Evolutionary conservation across 1,284 basidiomycete genomes (phyloP), one percentile per base, ranked within the genome.

Genomic region (Blastosporella zonata): DNA sequence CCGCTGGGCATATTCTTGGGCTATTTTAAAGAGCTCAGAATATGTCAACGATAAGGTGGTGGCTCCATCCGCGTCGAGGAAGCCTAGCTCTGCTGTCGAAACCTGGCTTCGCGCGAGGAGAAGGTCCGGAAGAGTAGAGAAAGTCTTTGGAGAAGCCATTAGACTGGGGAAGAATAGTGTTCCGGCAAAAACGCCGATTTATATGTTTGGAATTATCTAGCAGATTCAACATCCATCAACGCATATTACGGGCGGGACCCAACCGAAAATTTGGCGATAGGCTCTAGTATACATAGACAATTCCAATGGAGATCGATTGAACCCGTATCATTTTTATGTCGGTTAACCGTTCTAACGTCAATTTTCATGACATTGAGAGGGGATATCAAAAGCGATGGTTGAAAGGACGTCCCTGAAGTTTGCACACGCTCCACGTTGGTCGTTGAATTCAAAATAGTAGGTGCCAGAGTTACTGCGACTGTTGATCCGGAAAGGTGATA

Each of bases 51-150:
- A 51, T n/a, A 35, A 33, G 2, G 34, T 35, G 20, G 56, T 44
- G 23, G 25, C 35, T 15, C 51, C 54, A 23, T 53, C 47, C 9
- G 43, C 43, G 38, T 56, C 57, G 23, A 58, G 55, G 38, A 56
- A 58, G 12, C 54, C 52, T 12, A 58, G 31, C 27, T 58, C 52
- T 39, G 56, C 56, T 27, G 47, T 54, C 10, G 56, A 58, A 20
- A 52, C 21, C 28, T 31, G 50, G 39, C 52, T 51, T 6, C 56
- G 54, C 12, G 48, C 48, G 10, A 53, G 51, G 12, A 59, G 57
- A 38, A 56, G 49, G 9, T 53, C 58, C 18, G 56, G 53, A 46
- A 60, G 51, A 36, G 46, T 55, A 13, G 34, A 46, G 17, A 44
- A 48, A 13, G 42, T 35, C 33, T 51, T 45, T 33, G 33, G 15